A percentile compares a stretch with the other conserved stretches of the same genome.
Evolutionary conservation across 176 grass and related monocot genomes (phyloP).

Genomic region (Aegilops sharonensis): DNA sequence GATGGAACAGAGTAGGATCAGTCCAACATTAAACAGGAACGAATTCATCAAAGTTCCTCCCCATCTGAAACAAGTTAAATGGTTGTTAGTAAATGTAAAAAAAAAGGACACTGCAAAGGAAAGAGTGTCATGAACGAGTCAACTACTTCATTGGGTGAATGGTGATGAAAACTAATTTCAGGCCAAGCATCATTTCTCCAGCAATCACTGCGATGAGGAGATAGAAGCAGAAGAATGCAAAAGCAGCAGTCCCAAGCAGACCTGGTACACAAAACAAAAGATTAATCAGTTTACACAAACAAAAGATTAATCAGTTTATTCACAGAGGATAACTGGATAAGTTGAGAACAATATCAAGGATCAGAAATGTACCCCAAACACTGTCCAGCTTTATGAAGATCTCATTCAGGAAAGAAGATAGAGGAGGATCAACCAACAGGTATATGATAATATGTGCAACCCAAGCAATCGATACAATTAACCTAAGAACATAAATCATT

Average conservation of each 20-base stretch:
- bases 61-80: slow-evolving; percentile 70
- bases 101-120: background rate
- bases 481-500: slow-evolving; percentile 43
- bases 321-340: slow-evolving; percentile 7
- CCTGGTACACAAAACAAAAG: slow-evolving; percentile 54
- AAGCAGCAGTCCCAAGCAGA: slow-evolving; percentile 95
- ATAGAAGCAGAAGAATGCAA: slow-evolving; percentile 99
- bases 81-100: slow-evolving; percentile 20
- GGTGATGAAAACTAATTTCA: slow-evolving; percentile 98
- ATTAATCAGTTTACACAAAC: background rate
- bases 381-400: slow-evolving; percentile 94
- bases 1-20: slow-evolving; percentile 98
- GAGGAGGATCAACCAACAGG: slow-evolving; percentile 82
- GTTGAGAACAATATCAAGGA: slow-evolving; percentile 24
- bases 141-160: slow-evolving; percentile 99
- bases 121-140: slow-evolving; percentile 3
- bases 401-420: slow-evolving; percentile 97
- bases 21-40: slow-evolving; percentile 94
- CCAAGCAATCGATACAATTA: slow-evolving; percentile 97
- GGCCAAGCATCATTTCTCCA: slow-evolving; percentile 96
- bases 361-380: slow-evolving; percentile 78
- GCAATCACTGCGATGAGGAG: slow-evolving; percentile 97
- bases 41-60: slow-evolving; percentile 98
- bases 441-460: slow-evolving; percentile 96
- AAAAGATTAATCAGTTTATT: slow-evolving; percentile 16